A percentile compares a stretch with the other conserved stretches of the same genome.
Evolutionary conservation across 345 rosid genomes (phyloP).

Genomic region (Gynandropsis gynandra): DNA sequence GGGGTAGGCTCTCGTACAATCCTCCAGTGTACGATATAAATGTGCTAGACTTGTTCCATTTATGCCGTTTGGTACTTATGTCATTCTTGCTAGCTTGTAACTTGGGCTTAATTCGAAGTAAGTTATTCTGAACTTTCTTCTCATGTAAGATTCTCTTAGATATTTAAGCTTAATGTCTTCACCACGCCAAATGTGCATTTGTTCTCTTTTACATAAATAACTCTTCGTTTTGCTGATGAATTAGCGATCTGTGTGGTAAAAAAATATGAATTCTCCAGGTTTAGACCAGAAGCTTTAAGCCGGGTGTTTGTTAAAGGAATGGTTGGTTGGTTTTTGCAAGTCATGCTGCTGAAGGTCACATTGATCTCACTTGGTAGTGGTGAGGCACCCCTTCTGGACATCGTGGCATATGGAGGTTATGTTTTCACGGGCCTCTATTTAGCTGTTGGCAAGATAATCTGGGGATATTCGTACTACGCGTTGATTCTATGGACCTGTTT

Average conservation of each 20-base stretch:
- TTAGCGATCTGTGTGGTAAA: constrained; percentile 8
- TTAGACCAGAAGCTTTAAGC: constrained; percentile 80
- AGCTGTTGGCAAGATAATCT: constrained; percentile 64
- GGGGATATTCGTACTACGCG: constrained; percentile 64
- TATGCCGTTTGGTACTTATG: constrained; percentile 89
- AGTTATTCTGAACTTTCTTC: constrained; percentile 24
- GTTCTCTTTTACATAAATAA: no score
- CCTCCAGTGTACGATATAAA: constrained; percentile 89
- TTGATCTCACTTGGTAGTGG: constrained; percentile 79
- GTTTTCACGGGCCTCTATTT: constrained; percentile 68
- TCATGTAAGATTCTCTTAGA: background rate
- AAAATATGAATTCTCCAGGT: constrained; percentile 36
- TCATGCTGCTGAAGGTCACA: constrained; percentile 68
- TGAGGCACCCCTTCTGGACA: constrained; percentile 86
- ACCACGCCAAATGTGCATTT: background rate
- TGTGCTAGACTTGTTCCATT: constrained; percentile 92
- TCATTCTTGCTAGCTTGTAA: constrained; percentile 79
- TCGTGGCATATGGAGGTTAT: constrained; percentile 86
- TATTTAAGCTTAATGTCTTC: background rate
- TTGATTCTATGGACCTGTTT: constrained; percentile 80
- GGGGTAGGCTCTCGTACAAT: constrained; percentile 94
- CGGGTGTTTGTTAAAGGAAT: constrained; percentile 90
- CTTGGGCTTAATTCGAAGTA: constrained; percentile 85
- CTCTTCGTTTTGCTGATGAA: background rate
- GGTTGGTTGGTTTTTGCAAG: constrained; percentile 84